phyloP scores from a whole-genome alignment of 1,284 basidiomycete genomes.

The Melampsora americana region DNA sequence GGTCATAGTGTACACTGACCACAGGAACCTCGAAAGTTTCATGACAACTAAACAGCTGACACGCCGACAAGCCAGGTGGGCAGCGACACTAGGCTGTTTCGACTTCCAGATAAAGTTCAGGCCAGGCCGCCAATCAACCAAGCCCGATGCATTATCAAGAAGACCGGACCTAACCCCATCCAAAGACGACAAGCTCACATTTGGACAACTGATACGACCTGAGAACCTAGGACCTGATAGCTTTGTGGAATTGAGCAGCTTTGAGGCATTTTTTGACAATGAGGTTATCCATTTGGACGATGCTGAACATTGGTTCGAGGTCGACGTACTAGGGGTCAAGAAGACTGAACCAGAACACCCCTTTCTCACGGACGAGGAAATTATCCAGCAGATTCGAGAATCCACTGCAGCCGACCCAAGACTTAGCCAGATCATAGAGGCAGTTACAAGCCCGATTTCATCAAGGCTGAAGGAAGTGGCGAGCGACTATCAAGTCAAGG shows the following conservation, averaged over 20 bases:
- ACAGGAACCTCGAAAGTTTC: conserved; percentile 9
- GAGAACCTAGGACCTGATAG: neutral
- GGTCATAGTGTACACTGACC: conserved; percentile 15
- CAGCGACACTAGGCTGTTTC: neutral
- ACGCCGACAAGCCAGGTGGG: neutral
- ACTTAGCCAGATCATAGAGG: too few species aligned
- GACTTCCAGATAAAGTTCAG: conserved; percentile 1
- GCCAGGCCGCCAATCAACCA: neutral
- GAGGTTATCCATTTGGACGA: neutral
- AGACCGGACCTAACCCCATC: neutral
- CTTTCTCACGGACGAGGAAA: neutral
- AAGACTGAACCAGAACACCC: neutral
- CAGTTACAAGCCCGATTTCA: too few species aligned
- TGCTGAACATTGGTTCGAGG: neutral
- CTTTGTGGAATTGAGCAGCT: neutral
- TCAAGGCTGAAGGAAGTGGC: too few species aligned
- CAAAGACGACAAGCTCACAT: neutral
- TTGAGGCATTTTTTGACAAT: neutral
- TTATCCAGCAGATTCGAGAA: too few species aligned
- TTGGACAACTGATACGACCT: conserved; percentile 1
- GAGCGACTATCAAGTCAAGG: too few species aligned
- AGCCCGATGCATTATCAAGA: conserved; percentile 8
- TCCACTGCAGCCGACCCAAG: too few species aligned
- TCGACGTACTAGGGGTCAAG: neutral
- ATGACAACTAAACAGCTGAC: conserved; percentile 17